These are phyloP conservation scores for Heritiera fomes DNA, from an alignment of 345 rosid genomes.

Conservation along the genomic window DNA sequence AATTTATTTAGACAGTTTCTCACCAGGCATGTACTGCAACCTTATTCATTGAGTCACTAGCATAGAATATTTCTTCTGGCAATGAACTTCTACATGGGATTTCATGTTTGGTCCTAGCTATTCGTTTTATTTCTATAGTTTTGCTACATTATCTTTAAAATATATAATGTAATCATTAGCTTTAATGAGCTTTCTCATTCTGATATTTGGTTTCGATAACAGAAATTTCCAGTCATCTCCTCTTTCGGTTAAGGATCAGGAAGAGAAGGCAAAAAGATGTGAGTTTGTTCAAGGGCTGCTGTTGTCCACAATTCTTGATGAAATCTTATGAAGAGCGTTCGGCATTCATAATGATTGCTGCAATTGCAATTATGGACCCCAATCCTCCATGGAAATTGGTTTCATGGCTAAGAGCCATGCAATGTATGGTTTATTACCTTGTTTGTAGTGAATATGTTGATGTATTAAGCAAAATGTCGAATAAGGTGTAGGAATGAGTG, in stretches of 20 bases:
- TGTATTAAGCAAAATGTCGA: constrained; percentile 34
- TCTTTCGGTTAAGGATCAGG: constrained; percentile 69
- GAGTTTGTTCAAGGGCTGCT: constrained; percentile 74
- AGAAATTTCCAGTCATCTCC: constrained; percentile 56
- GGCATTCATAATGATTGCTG: background rate
- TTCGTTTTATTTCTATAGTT: background rate
- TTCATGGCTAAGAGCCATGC: constrained; percentile 5
- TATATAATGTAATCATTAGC: background rate
- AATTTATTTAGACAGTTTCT: background rate
- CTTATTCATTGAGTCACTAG: background rate
- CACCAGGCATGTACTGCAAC: background rate
- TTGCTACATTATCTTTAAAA: background rate
- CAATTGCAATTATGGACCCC: background rate
- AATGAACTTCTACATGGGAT: background rate
- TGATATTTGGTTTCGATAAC: constrained; percentile 22
- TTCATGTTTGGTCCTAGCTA: background rate
- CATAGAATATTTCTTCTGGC: background rate
- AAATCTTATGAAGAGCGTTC: constrained; percentile 44
- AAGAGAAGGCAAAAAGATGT: constrained; percentile 68
- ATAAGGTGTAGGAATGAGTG: constrained; percentile 52
- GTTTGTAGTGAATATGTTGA: constrained; percentile 28
- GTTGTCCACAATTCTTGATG: constrained; percentile 61
- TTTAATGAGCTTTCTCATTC: background rate
- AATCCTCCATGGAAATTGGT: no score
- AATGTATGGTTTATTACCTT: constrained; percentile 24